phyloP scores from a whole-genome alignment of 2,329 filamentous ascomycete species.

The Talaromyces atroroseus region DNA sequence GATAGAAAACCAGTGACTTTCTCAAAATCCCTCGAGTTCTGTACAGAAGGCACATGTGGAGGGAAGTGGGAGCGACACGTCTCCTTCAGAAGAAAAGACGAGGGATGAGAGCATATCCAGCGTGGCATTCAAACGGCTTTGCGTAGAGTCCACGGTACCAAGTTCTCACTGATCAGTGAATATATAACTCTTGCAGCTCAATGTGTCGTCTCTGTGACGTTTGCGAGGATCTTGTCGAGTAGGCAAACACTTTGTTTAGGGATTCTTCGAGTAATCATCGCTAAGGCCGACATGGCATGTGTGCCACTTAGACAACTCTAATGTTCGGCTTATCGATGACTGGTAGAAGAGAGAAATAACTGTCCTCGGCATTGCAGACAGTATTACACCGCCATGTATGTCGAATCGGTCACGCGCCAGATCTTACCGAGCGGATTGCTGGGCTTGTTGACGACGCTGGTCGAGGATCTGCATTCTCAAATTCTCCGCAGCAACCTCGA shows the following conservation, averaged over 20 bases:
- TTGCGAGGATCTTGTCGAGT: too few species aligned
- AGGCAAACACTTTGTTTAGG: not conserved
- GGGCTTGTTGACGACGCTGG: slow-evolving; percentile 44
- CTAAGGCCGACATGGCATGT: not conserved
- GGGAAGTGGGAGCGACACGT: not conserved
- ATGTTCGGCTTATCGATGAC: not conserved
- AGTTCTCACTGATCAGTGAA: too few species aligned
- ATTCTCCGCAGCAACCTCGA: slow-evolving; percentile 74
- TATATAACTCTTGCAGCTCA: too few species aligned
- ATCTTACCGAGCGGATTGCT: slow-evolving; percentile 19
- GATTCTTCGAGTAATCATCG: not conserved
- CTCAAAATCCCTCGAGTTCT: not conserved
- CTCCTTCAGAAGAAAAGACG: not conserved
- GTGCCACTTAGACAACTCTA: too few species aligned
- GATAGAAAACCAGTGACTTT: not conserved
- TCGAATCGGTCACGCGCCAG: not conserved
- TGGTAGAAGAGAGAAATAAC: not conserved
- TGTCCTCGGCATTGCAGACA: not conserved
- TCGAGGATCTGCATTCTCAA: slow-evolving; percentile 63
- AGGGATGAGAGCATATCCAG: too few species aligned
- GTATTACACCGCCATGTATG: not conserved
- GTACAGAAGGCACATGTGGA: not conserved
- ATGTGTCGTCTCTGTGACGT: too few species aligned
- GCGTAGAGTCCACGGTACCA: too few species aligned
- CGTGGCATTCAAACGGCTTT: too few species aligned